Evolutionary conservation across 345 rosid species (phyloP).

Genomic region (Hibiscus tridactylites): DNA sequence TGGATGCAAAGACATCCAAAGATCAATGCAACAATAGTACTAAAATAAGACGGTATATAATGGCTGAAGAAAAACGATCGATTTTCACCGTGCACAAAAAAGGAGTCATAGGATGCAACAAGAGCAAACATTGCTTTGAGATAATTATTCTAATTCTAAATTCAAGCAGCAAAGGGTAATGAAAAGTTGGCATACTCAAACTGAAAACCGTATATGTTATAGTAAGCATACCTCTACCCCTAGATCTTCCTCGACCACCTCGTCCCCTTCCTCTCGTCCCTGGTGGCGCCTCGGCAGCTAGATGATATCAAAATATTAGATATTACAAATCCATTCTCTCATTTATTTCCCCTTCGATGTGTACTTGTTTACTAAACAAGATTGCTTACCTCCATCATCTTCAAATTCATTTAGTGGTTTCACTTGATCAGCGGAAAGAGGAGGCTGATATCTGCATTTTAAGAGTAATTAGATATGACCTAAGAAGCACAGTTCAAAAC

Average conservation of each 20-base stretch:
- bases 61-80: background rate
- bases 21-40: background rate
- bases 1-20: background rate
- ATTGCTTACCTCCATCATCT: slow-evolving; percentile 22
- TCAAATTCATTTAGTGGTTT: slow-evolving; percentile 29
- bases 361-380: background rate
- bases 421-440: slow-evolving; percentile 30
- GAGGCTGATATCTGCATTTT: slow-evolving; percentile 27
- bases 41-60: background rate
- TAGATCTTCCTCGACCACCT: slow-evolving; percentile 25
- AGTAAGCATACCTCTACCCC: slow-evolving; percentile 26
- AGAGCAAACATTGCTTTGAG: background rate
- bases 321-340: background rate
- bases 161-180: background rate
- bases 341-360: background rate
- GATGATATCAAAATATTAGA: slow-evolving; percentile 3
- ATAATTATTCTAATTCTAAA: background rate
- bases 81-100: background rate
- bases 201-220: background rate
- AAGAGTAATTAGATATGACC: background rate
- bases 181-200: background rate
- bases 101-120: background rate
- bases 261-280: slow-evolving; percentile 21
- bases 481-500: background rate
- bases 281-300: slow-evolving; percentile 16